Base-by-base conservation (phyloP, 1,139 yeast genomes). In the Eremothecium sinecaudum region DNA sequence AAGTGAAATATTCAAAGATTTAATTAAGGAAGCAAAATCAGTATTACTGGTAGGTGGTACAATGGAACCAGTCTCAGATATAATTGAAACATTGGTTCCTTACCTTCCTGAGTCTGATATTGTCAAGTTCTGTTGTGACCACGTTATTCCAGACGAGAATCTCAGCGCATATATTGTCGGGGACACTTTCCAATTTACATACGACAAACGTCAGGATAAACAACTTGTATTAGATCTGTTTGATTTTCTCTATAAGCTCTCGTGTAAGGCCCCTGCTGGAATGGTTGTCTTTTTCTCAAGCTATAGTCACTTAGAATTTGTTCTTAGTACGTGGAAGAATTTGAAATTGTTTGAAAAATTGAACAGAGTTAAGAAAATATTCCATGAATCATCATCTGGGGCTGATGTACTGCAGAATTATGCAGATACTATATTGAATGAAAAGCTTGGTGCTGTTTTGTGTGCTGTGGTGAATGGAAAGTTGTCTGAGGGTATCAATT, bases 11-110 rank as follows among this genome's bases (percentile, higher is more conserved):
- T 84, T 87, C 51, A 66, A 67, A 39, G 78, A 75, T 9, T 64
- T 87, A 2, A 73, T 83, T 0, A 72, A 73, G 5, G 70, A 75
- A 21, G 70, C 87, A 0, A 70, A 68, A 44, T 79, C 92, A 53
- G 79, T 87, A 0, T 64, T 87, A 3, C 56, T 87, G 4, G 93
- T 95, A 8, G 98, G 98, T 23, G 98, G 98, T 12, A 87, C 98
- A 0, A 86, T 87, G 96, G 93, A 84, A 51, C 98, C 98, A 0
- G 66, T 78, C 38, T 56, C 66, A 11, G 96, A 87, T 45, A 81
- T 79, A 49, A 59, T 68, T 7, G 66, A 73, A 18, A 72, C 69
- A 42, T 60, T 87, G 24, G 75, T 86, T 35, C 94, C 95, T 0
- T 69, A 71, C 31, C 39, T 78, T 4, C 48, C 67, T 2, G 45